Base-by-base conservation (phyloP, 2,329 filamentous ascomycete species). In the Colletotrichum trifolii region DNA sequence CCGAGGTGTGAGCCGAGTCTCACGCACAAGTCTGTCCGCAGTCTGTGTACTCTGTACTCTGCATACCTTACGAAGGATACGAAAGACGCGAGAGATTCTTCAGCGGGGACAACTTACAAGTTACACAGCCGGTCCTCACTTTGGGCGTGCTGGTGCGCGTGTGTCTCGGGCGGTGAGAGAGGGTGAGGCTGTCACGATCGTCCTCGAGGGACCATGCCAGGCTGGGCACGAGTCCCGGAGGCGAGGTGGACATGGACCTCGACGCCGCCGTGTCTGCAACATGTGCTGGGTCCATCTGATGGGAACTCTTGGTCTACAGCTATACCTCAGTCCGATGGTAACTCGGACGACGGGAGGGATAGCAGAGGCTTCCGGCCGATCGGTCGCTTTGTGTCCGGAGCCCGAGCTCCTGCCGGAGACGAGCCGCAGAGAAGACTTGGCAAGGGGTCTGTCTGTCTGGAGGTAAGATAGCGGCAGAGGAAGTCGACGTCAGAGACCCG, bases 81-180 rank as follows among this genome's bases (percentile, higher is more conserved):
- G 25, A 25, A 25, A 25, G 25, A 25, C 5, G 4, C 25, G 25
- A 25, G 4, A 25, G 25, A 5, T 4, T 25, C 3, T 25, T 8
- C 9, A 25, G 39, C n/a, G 10, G 40, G 46, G 42, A 13, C 13
- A 10, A 59, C 57, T 66, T 49, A 67, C 67, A 68, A 40, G 67
- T 68, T 13, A 67, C 67, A 48, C 67, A 68, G 12, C 67, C 67
- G 13, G 67, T 68, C 36, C 67, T 60, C 10, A 68, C 67, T 42
- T 68, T 68, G 33, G 67, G 60, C 9, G 65, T 61, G 64, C 67
- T 68, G 25, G 67, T 68, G 8, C 67, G 67, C 36, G 65, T 67
- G 8, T 59, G 56, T 43, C 64, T 64, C 11, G 55, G 54, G 11
- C 61, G 64, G 46, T 65, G 47, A 39, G 47, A 12, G n/a, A 65